These are phyloP conservation scores for Geotrichum candidum DNA, from an alignment of 1,139 yeast genomes.

Conservation along the genomic window DNA sequence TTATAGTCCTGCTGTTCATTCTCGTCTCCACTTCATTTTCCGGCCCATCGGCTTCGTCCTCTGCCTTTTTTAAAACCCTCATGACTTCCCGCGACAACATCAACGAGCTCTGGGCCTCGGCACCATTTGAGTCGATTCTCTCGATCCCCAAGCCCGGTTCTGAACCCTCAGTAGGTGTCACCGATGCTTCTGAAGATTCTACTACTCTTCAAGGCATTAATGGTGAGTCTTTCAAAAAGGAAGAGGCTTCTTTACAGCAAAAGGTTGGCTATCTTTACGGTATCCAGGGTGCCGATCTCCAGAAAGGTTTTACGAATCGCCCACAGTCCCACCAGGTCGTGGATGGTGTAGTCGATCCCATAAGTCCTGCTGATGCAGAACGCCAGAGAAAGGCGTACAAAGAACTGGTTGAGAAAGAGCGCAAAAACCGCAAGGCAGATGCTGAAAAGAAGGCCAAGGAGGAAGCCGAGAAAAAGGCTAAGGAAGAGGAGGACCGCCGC, in stretches of 20 bases:
- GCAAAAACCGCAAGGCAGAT: neutral
- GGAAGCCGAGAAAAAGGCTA: neutral
- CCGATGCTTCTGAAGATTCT: conserved; percentile 1
- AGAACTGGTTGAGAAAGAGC: neutral
- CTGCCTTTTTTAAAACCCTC: conserved; percentile 10
- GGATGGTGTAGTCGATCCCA: conserved; percentile 14
- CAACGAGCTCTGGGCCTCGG: conserved; percentile 5
- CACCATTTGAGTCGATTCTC: conserved; percentile 4
- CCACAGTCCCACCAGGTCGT: conserved; percentile 11
- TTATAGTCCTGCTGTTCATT: conserved; percentile 3
- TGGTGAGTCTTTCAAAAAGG: neutral
- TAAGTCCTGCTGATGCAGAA: conserved; percentile 3
- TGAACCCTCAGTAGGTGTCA: neutral
- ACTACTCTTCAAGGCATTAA: neutral
- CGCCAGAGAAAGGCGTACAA: conserved; percentile 7
- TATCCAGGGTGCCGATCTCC: conserved; percentile 10
- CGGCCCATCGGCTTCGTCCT: neutral
- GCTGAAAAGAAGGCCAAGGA: neutral
- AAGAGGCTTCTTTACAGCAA: conserved; percentile 4
- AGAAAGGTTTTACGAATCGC: conserved; percentile 2
- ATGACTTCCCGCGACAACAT: conserved; percentile 14
- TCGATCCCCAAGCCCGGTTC: neutral
- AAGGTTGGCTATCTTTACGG: conserved; percentile 10
- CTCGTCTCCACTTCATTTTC: neutral
- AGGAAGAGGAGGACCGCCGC: conserved; percentile 3